Evolutionary conservation across 2,329 filamentous ascomycete genomes (phyloP).

Genomic region (Fonsecaea erecta): DNA sequence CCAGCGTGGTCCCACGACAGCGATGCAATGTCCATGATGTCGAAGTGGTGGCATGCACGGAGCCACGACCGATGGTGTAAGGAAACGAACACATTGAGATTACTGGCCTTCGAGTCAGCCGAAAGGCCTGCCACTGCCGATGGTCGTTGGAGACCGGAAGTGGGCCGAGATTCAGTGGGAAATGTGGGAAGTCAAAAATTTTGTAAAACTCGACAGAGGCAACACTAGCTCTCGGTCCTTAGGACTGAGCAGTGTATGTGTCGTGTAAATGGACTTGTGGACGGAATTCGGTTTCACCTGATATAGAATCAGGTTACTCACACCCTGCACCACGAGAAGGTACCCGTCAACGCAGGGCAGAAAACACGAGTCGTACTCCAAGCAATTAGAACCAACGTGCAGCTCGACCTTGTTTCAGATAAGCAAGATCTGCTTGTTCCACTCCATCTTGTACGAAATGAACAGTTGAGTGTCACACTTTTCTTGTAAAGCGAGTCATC

Average conservation of each 20-base stretch:
- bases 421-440: neutral
- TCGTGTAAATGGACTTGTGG: neutral
- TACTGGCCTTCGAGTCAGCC: neutral
- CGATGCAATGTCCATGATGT: neutral
- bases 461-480: neutral
- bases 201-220: neutral
- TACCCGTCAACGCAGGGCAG: conserved; percentile 33
- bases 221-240: neutral
- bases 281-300: conserved; percentile 32
- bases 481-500: neutral
- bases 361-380: neutral
- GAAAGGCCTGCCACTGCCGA: neutral
- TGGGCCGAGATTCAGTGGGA: neutral
- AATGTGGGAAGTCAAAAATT: neutral
- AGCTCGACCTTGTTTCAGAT: neutral
- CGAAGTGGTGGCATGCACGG: no score
- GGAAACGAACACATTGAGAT: neutral
- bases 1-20: no score
- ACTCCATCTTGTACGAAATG: neutral
- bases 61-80: neutral
- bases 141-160: neutral
- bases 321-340: conserved; percentile 32
- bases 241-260: neutral
- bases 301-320: conserved; percentile 22
- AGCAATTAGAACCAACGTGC: neutral